Evolutionary conservation across 768 basidiomycete species (phyloP), one percentile per base, ranked within the genome.

Genomic region (Russula ochroleuca): DNA sequence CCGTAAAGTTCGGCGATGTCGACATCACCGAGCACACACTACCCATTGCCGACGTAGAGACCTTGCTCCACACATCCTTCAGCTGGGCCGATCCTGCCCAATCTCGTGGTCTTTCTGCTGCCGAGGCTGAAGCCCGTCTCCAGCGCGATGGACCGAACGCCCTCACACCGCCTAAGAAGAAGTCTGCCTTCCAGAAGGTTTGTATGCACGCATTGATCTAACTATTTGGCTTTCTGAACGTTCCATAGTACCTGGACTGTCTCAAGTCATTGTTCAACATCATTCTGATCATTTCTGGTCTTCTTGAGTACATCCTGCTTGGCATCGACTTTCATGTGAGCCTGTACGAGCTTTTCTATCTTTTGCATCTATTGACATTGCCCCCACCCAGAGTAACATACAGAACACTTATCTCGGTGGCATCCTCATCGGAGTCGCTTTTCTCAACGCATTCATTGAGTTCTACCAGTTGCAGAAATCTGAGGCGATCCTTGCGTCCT

Each of bases 381-480:
- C 5, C 37, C 19, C 40, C n/a, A n/a, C n/a, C 9, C 61, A 86
- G 82, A 75, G 73, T 53, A 87, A 84, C 73, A 84, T 85, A 67
- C 75, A 77, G 66, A 87, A 87, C 69, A 85, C 84, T 0, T 88
- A 88, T 73, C 81, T 88, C 13, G 85, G 86, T 35, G 86, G 81
- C 33, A 87, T 87, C 71, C 77, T 87, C 62, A 86, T 87, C 58
- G 76, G 76, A 23, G 85, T 87, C 23, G 85, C 86, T 17, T 85
- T 88, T 72, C 72, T 87, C 62, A 88, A 88, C 67, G 86, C 85
- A 7, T 80, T 81, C 66, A 86, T 88, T 71, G 86, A 88, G 71
- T 88, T 85, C 71, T 79, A 76, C 70, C 86, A 88, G 75, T 79
- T 87, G 35, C 86, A 88, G 74, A 88, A 87, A 69, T 86, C 85